These are phyloP conservation scores for Arabis alpina DNA, from an alignment of 345 rosid genomes.

Conservation along the genomic window DNA sequence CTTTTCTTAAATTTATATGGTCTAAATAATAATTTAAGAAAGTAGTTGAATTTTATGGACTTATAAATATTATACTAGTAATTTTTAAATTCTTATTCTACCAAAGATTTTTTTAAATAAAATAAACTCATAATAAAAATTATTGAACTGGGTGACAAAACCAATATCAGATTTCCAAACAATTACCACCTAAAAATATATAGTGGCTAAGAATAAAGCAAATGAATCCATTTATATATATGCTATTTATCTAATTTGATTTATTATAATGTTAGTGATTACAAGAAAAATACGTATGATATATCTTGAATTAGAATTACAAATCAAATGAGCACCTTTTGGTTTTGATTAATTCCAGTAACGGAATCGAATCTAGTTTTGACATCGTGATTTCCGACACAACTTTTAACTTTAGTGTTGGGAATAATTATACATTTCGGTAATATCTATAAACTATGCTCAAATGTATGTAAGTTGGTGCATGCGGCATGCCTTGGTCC, in stretches of 20 bases:
- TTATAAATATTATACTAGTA: too few species aligned
- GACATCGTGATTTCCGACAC: constrained; percentile 36
- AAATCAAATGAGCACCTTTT: background rate
- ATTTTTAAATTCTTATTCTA: too few species aligned
- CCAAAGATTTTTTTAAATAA: too few species aligned
- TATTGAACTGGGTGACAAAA: background rate
- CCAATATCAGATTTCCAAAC: background rate
- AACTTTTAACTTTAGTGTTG: constrained; percentile 42
- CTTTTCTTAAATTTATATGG: too few species aligned
- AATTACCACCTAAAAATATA: background rate
- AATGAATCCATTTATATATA: background rate
- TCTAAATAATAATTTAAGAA: too few species aligned
- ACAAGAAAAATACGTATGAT: background rate
- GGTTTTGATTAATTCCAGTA: constrained; percentile 8
- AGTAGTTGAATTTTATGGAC: too few species aligned
- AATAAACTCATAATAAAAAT: background rate
- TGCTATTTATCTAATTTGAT: background rate
- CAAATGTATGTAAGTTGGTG: constrained; percentile 30
- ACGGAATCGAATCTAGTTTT: constrained; percentile 38
- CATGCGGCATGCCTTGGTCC: constrained; percentile 30
- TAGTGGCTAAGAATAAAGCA: background rate
- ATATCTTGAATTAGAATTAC: background rate
- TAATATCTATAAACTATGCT: constrained; percentile 19
- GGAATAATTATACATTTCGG: constrained; percentile 32
- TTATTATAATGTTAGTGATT: background rate